Conservation (phyloP, 331 rosid species). For the Pyrus hybrid region DNA sequence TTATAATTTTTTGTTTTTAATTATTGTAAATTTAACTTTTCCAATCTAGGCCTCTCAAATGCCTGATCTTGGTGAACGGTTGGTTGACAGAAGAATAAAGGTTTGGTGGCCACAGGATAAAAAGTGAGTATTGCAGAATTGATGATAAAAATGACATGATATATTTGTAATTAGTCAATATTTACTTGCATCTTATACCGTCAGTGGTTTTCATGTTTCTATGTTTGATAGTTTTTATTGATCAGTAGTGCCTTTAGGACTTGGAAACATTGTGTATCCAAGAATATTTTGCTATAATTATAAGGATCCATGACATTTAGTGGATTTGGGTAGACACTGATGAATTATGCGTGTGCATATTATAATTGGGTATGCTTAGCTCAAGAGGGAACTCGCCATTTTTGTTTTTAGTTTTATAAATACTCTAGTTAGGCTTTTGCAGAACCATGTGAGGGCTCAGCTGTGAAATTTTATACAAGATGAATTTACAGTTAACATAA, state of each 20-base stretch:
- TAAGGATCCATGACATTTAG: background rate
- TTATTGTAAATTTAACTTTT: background rate
- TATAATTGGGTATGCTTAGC: background rate
- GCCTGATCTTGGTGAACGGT: constrained; percentile 12
- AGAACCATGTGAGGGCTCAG: background rate
- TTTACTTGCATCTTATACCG: background rate
- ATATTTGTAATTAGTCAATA: background rate
- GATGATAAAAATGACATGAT: constrained; percentile 6
- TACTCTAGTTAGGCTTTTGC: background rate
- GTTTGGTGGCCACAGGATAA: constrained; percentile 85
- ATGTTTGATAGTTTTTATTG: background rate
- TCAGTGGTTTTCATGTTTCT: background rate
- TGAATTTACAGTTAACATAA: background rate
- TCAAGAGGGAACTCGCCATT: background rate
- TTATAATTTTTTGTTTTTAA: background rate
- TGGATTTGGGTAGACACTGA: background rate
- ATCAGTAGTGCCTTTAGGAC: background rate
- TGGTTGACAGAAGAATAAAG: constrained; percentile 55
- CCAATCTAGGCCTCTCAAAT: constrained; percentile 31
- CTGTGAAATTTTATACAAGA: background rate
- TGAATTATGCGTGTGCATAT: background rate
- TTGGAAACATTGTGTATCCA: background rate
- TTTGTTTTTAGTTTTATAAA: background rate
- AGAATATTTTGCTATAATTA: background rate
- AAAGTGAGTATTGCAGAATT: constrained; percentile 36